Base-by-base conservation (phyloP, 2,329 filamentous ascomycete genomes). In the Ophiostoma ulmi region DNA sequence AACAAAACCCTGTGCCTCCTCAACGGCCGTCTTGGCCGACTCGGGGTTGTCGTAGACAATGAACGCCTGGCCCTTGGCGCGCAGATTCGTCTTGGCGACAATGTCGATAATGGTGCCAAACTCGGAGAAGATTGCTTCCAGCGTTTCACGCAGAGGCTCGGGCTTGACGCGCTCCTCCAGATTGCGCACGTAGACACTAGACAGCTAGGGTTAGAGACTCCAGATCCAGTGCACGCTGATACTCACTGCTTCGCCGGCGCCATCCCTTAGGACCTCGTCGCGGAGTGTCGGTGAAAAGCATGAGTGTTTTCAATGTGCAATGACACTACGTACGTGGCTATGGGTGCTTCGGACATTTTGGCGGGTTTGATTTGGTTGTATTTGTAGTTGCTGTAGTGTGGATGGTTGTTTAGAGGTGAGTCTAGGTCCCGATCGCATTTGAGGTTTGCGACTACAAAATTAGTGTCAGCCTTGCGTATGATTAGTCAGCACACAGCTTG, bases 21-120 rank as follows among this genome's bases (percentile, higher is more conserved):
- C 92, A 73, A 97, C 91, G 22, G 95, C 94, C 73, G 88, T 86
- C 69, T 86, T 83, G 3, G 94, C 94, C n/a, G 89, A 87, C 70
- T 93, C 91, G n/a, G 90, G 83, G 73, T 84, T 86, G 76, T 96
- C 93, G 78, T 93, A 98, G 65, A 98, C 93, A 68, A 99, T 82
- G 78, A 99, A 99, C 0, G 95, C 95, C 81, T 99, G 95, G 14
- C 95, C 95, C 79, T 96, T 97, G 63, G 93, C 92, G 79, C 92
- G 94, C 39, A 98, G 81, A 79, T 96, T 97, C 74, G 88, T 92
- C 75, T 88, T 87, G 69, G 85, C 83, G 73, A 93, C 88, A 71
- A 91, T 87, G 73, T 93, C 90, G 66, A 97, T 84, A 67, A 92
- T 88, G 72, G 88, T 86, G 72, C 95, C 95, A 80, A 95, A 97